A percentile compares a stretch with the other conserved stretches of the same genome.
Conservation (phyloP, 169 alveolate genomes). For the Plasmodium coatneyi region DNA sequence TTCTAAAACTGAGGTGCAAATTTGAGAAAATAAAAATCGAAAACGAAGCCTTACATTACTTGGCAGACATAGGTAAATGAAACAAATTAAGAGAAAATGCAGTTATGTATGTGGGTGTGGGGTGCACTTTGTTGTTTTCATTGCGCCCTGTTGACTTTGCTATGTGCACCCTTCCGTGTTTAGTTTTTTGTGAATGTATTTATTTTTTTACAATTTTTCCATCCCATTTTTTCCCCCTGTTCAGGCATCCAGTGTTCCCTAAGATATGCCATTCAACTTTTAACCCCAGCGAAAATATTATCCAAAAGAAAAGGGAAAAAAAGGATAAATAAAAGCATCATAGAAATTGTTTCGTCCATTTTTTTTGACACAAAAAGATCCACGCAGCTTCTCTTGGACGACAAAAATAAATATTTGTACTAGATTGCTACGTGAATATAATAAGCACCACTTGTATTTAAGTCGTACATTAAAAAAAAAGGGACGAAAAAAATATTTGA, state of each 20-base stretch:
- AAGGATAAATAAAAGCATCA: conserved; percentile 88
- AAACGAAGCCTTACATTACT: conserved; percentile 64
- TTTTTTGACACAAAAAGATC: conserved; percentile 97
- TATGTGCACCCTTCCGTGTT: not conserved
- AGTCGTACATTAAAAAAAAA: not conserved
- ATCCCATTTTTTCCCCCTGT: conserved; percentile 6
- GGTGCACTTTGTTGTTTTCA: not conserved
- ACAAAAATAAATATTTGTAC: conserved; percentile 77
- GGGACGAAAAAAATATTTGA: not conserved
- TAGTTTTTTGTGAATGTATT: conserved; percentile 89
- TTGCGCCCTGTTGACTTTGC: not conserved
- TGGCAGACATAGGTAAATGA: conserved; percentile 68
- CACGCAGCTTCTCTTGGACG: conserved; percentile 92
- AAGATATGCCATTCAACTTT: conserved; percentile 90
- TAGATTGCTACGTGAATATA: conserved; percentile 1
- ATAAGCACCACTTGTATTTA: not conserved
- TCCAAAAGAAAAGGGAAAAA: conserved; percentile 92
- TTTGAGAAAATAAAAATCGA: conserved; percentile 71
- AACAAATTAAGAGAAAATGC: conserved; percentile 92
- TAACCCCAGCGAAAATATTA: conserved; percentile 96
- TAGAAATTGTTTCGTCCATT: conserved; percentile 92
- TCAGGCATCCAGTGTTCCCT: conserved; percentile 63
- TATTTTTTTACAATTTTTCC: conserved; percentile 93
- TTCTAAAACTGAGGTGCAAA: conserved; percentile 65
- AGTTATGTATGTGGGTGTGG: conserved; percentile 91